Percentiles rank a stretch among this genome's conserved stretches.
Evolutionary conservation across 2,329 filamentous ascomycete genomes (phyloP).

Genomic region (Grosmannia huntii): DNA sequence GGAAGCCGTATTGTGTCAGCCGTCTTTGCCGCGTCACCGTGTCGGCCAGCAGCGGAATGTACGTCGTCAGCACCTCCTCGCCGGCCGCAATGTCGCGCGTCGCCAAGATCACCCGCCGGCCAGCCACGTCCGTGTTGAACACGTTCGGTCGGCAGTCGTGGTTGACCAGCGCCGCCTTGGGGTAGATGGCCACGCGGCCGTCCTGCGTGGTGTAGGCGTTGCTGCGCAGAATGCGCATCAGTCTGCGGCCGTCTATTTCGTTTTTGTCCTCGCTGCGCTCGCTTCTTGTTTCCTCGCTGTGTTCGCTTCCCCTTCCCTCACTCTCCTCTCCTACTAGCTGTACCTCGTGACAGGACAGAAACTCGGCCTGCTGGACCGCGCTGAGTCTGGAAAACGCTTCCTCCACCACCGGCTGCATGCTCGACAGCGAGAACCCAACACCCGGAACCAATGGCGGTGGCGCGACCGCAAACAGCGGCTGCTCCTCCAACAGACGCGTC

Average conservation of each 20-base stretch:
- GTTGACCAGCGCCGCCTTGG: conserved; percentile 24
- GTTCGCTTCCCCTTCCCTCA: background rate
- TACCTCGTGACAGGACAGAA: conserved; percentile 18
- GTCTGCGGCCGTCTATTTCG: background rate
- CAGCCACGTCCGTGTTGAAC: conserved; percentile 12
- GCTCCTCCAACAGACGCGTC: conserved; percentile 26
- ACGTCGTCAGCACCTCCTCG: conserved; percentile 24
- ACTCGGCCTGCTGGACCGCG: conserved; percentile 17
- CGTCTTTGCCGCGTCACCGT: conserved; percentile 18
- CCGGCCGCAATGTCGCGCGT: conserved; percentile 20
- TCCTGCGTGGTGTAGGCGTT: conserved; percentile 24
- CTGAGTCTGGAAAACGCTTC: conserved; percentile 8
- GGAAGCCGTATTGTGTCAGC: conserved; percentile 18
- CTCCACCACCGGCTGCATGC: conserved; percentile 21
- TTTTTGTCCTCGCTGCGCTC: background rate
- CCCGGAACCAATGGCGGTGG: conserved; percentile 16
- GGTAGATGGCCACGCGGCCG: conserved; percentile 17
- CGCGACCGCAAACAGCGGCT: conserved; percentile 21
- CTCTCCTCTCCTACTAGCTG: conserved; percentile 12
- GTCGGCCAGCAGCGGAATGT: conserved; percentile 21
- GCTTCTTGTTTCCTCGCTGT: background rate
- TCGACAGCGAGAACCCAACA: conserved; percentile 17
- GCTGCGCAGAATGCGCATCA: conserved; percentile 24
- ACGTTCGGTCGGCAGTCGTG: conserved; percentile 27
- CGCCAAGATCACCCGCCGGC: conserved; percentile 20